These are phyloP conservation scores for Sphagnum tenellum DNA, from an alignment of 225 moss, liverwort and hornwort genomes.

Conservation along the genomic window DNA sequence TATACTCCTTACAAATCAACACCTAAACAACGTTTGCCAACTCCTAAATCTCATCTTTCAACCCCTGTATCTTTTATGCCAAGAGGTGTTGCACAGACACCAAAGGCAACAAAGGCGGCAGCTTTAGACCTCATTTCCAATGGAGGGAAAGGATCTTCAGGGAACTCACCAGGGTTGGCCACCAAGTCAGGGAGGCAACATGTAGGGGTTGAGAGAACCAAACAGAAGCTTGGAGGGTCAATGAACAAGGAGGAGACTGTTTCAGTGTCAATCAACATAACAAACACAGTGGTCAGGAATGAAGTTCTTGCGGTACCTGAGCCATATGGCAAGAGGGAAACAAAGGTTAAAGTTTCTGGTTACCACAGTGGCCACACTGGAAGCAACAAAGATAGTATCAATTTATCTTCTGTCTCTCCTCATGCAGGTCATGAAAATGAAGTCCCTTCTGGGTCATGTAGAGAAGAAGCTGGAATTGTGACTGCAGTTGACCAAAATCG, in stretches of 20 bases:
- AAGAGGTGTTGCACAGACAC: slow-evolving; percentile 23
- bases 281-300: no score
- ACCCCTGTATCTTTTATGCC: slow-evolving; percentile 18
- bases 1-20: slow-evolving; percentile 13
- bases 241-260: slow-evolving; percentile 16
- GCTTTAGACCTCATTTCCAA: slow-evolving; percentile 22
- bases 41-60: slow-evolving; percentile 27
- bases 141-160: slow-evolving; percentile 23
- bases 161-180: slow-evolving; percentile 22
- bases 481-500: slow-evolving; percentile 20
- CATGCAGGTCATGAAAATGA: neutral
- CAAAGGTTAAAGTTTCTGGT: slow-evolving; percentile 10
- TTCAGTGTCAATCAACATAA: slow-evolving; percentile 2
- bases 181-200: neutral
- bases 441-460: neutral
- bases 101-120: slow-evolving; percentile 36
- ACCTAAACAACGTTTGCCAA: slow-evolving; percentile 32
- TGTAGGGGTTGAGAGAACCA: slow-evolving; percentile 5
- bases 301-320: slow-evolving; percentile 15
- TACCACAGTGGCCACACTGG: slow-evolving; percentile 20
- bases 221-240: slow-evolving; percentile 30
- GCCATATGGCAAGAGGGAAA: slow-evolving; percentile 15
- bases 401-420: slow-evolving; percentile 10
- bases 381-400: slow-evolving; percentile 16
- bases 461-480: neutral